Base-by-base conservation (phyloP, 2,329 filamentous ascomycete genomes). In the Penicillium capsulatum region DNA sequence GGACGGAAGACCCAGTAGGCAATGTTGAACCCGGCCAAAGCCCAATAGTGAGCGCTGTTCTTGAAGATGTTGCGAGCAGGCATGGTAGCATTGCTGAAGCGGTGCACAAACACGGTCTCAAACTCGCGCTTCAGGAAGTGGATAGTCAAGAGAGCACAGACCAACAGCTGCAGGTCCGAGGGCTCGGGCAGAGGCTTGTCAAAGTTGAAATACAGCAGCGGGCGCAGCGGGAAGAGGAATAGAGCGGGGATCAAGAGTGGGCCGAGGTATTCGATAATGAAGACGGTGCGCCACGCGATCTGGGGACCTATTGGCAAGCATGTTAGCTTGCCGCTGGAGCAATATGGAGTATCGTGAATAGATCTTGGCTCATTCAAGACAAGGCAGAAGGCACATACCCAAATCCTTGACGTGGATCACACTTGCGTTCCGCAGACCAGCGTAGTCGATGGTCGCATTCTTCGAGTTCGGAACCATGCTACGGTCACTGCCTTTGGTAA, bases 101-200 rank as follows among this genome's bases (percentile, higher is more conserved):
- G 88, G 75, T 98, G 92, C 47, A 98, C 79, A 63, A 92, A 95
- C 47, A 95, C 62, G 1, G 92, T 97, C 72, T 98, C 92, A 51
- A 87, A 76, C 72, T 98, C 92, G 60, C 92, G 89, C 77, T 98
- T 98, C 63, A 86, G 52, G 67, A 96, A 98, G 74, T 98, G 92
- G 9, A 84, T 66, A 40, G 81, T 71, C 57, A 95, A 79, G 63
- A 95, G 79, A 45, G 71, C 69, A 61, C 89, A 84, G 35, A 83
- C 77, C 36, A 95, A 73, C 55, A 76, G 79, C 68, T 98, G 92
- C 2, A 72, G 70, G 62, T 60, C 77, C 70, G 75, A 92, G 58
- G 73, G 71, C 29, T 69, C 65, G 28, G 55, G 74, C 59, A 61
- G 71, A 58, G 57, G 65, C 61, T 55, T 70, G 45, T 60, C 64